Evolutionary conservation across 2,329 filamentous ascomycete species (phyloP).

Genomic region (Trichoderma semiorbis): DNA sequence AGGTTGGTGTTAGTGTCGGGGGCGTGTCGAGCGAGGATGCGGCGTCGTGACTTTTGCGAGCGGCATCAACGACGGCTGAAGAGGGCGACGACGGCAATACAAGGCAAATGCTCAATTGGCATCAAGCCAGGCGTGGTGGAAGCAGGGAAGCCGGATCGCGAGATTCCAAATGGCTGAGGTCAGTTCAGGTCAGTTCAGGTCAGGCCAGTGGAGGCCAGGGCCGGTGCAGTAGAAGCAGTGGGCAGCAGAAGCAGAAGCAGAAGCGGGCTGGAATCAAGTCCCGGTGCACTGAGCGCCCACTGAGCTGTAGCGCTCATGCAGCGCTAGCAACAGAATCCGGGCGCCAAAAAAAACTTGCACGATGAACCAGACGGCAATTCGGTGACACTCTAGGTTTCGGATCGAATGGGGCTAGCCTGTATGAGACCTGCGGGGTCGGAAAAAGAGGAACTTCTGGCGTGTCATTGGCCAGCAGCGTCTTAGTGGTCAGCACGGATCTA

Average conservation of each 20-base stretch:
- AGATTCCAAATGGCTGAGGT: constrained; percentile 1
- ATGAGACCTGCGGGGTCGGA: neutral
- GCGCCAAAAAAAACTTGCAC: constrained; percentile 13
- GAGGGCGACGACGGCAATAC: neutral
- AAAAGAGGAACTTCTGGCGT: constrained; percentile 3
- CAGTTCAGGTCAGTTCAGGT: neutral
- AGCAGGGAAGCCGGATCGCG: neutral
- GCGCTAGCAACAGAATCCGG: constrained; percentile 3
- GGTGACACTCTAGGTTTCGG: constrained; percentile 11
- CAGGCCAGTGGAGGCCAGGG: neutral
- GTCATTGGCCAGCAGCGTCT: neutral
- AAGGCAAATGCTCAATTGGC: neutral
- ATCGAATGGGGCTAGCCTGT: neutral
- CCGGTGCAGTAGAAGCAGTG: neutral
- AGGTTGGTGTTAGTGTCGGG: neutral
- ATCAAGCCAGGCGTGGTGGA: neutral
- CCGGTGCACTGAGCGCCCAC: neutral
- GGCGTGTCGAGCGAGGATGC: neutral
- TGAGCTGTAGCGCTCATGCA: constrained; percentile 7
- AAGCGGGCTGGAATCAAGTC: neutral
- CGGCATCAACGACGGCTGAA: neutral
- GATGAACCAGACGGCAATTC: constrained; percentile 2
- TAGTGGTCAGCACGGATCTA: constrained; percentile 1
- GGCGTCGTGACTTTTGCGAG: neutral
- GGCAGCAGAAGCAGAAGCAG: neutral